phyloP scores from a whole-genome alignment of 176 grass and related monocot species.

The Oryza nivara region DNA sequence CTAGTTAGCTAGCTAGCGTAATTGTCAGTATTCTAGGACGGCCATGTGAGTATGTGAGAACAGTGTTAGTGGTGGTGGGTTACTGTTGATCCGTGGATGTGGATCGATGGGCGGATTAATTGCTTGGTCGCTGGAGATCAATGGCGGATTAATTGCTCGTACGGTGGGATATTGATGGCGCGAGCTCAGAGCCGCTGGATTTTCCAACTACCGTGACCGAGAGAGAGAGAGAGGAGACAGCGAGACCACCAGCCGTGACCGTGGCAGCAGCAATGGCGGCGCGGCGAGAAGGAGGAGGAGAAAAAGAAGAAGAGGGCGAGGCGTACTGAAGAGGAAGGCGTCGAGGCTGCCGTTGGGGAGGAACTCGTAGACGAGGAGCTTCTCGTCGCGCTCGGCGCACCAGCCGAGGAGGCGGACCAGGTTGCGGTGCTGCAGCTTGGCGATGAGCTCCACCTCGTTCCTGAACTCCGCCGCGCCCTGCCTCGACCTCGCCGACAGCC shows the following conservation, averaged over 20 bases:
- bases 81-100: background rate
- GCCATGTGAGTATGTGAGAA: too few relatives aligned
- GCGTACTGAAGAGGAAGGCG: slow-evolving; percentile 76
- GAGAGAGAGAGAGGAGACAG: background rate
- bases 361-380: slow-evolving; percentile 90
- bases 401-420: slow-evolving; percentile 82
- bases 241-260: background rate
- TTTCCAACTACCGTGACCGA: slow-evolving; percentile 17
- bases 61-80: background rate
- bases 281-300: background rate
- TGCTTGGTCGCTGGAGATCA: background rate
- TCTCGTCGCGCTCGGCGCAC: slow-evolving; percentile 83
- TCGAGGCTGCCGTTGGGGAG: slow-evolving; percentile 88
- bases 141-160: background rate
- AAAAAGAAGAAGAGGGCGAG: background rate
- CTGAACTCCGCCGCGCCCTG: slow-evolving; percentile 79
- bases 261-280: background rate
- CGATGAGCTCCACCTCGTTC: slow-evolving; percentile 91
- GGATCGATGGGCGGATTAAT: background rate
- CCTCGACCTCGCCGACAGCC: slow-evolving; percentile 70
- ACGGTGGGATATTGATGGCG: slow-evolving; percentile 17
- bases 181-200: background rate
- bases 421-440: slow-evolving; percentile 95
- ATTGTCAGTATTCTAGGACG: too few relatives aligned
- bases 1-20: too few relatives aligned